Conservation (phyloP, 2,329 filamentous ascomycete genomes). For the Colletotrichum tropicicola region DNA sequence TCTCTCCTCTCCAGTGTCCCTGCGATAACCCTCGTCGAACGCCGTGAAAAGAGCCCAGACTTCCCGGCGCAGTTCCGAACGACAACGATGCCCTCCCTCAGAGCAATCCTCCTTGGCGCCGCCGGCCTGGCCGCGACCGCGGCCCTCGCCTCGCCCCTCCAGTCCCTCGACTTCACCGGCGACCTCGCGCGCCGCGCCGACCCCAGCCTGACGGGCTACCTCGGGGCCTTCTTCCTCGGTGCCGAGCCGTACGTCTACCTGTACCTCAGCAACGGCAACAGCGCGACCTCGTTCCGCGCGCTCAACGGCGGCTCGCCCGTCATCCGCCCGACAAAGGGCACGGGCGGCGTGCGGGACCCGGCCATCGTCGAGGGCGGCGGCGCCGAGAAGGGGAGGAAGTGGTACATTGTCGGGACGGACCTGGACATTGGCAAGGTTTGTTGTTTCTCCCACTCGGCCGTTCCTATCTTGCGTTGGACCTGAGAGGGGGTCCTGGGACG, state of each 20-base stretch:
- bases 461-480: too few species aligned
- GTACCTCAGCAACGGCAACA: slow-evolving; percentile 62
- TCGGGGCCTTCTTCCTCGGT: slow-evolving; percentile 64
- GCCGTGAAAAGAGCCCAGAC: too few species aligned
- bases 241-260: slow-evolving; percentile 62
- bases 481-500: too few species aligned
- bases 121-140: slow-evolving; percentile 11
- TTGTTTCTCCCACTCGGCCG: not conserved
- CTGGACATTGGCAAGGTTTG: slow-evolving; percentile 57
- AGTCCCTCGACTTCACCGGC: slow-evolving; percentile 35
- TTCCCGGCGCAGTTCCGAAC: too few species aligned
- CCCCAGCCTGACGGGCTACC: slow-evolving; percentile 56
- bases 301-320: slow-evolving; percentile 59
- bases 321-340: slow-evolving; percentile 58
- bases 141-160: slow-evolving; percentile 17
- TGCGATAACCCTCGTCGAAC: not conserved
- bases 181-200: slow-evolving; percentile 42
- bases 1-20: not conserved
- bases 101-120: not conserved
- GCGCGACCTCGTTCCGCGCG: slow-evolving; percentile 55
- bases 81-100: slow-evolving; percentile 3
- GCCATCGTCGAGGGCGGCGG: slow-evolving; percentile 57
- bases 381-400: slow-evolving; percentile 56
- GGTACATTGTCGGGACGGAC: slow-evolving; percentile 65
- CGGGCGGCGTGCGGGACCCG: slow-evolving; percentile 61